Percentiles rank a stretch among this genome's conserved stretches.
These are phyloP conservation scores for Xylaria bambusicola DNA, from an alignment of 495 filamentous ascomycete genomes.

Conservation along the genomic window DNA sequence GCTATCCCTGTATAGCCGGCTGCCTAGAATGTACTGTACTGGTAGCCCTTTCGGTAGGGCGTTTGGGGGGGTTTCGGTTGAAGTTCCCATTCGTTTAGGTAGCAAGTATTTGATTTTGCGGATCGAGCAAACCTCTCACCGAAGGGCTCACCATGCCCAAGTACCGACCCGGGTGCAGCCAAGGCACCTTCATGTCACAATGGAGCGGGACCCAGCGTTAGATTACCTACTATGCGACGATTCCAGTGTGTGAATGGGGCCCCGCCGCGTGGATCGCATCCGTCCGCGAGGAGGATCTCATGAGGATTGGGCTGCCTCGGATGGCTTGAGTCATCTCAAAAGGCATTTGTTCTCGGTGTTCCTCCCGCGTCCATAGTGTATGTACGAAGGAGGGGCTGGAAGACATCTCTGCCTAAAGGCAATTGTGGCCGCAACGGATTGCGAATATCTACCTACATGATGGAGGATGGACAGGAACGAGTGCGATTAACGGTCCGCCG, in stretches of 20 bases:
- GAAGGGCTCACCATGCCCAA: background rate
- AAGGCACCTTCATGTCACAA: background rate
- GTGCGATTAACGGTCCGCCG: background rate
- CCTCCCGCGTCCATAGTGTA: background rate
- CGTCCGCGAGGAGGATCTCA: background rate
- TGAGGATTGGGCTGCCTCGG: background rate
- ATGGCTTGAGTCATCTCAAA: slow-evolving; percentile 17
- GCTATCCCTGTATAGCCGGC: background rate
- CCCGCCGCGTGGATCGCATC: slow-evolving; percentile 3
- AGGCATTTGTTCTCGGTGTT: background rate
- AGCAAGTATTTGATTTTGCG: slow-evolving; percentile 2
- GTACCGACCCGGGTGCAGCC: background rate
- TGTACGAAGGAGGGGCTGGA: background rate
- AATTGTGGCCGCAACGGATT: no score
- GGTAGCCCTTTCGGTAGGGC: background rate
- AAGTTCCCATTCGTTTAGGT: background rate
- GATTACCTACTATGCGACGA: background rate
- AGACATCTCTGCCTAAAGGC: no score
- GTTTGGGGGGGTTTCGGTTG: background rate
- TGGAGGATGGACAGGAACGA: no score
- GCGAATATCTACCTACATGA: no score
- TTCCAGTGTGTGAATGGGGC: background rate
- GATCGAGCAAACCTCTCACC: background rate
- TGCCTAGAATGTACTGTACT: background rate
- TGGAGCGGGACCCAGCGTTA: background rate